A percentile compares a stretch with the other conserved stretches of the same genome.
Evolutionary conservation across 371 early-diverging fungal species (phyloP).

Genomic region (Aphelidium insulamus): DNA sequence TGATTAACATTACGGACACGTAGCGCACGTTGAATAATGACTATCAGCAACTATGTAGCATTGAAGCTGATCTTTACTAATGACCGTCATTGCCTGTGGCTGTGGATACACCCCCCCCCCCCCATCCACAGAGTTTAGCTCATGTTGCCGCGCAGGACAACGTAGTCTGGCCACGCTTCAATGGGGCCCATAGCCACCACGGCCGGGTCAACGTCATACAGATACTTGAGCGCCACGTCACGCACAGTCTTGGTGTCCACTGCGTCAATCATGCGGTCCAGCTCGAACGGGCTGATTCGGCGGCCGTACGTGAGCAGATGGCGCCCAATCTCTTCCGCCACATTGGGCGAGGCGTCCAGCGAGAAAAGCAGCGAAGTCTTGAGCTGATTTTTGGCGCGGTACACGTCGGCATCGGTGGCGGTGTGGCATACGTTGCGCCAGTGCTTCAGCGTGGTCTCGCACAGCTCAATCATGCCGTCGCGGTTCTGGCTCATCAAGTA

Average conservation of each 20-base stretch:
- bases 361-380: slow-evolving; percentile 74
- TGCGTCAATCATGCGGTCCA: slow-evolving; percentile 54
- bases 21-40: too few species aligned
- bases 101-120: too few species aligned
- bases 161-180: slow-evolving; percentile 73
- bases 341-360: slow-evolving; percentile 77
- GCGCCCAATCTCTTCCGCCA: slow-evolving; percentile 92
- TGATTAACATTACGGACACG: too few species aligned
- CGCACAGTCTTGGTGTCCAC: slow-evolving; percentile 64
- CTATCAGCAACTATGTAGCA: too few species aligned
- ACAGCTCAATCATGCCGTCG: slow-evolving; percentile 56
- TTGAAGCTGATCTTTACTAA: too few species aligned
- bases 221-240: slow-evolving; percentile 65
- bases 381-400: slow-evolving; percentile 92
- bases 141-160: slow-evolving; percentile 55
- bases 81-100: too few species aligned
- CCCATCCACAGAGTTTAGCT: too few species aligned
- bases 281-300: slow-evolving; percentile 59
- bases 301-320: slow-evolving; percentile 79
- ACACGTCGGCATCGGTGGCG: slow-evolving; percentile 79
- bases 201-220: slow-evolving; percentile 71
- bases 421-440: slow-evolving; percentile 69
- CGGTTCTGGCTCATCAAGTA: slow-evolving; percentile 70
- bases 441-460: slow-evolving; percentile 66
- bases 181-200: slow-evolving; percentile 80